Base-by-base conservation (phyloP, 2,329 filamentous ascomycete genomes). In the Verticillium albo-atrum region DNA sequence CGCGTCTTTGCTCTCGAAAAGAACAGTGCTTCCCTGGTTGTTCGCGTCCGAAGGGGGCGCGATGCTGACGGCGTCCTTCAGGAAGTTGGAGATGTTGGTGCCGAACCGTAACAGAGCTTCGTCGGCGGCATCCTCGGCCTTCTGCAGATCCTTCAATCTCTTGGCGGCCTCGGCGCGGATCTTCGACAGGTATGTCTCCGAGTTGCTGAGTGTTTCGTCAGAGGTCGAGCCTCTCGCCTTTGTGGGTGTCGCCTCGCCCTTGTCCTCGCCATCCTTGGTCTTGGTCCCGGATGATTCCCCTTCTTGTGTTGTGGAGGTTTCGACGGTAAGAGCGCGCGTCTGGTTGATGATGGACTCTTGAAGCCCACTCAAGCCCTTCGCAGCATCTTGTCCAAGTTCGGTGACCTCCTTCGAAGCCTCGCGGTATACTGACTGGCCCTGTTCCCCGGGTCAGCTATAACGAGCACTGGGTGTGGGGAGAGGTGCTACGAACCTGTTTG, bases 1-100 rank as follows among this genome's bases (percentile, higher is more conserved):
- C 5, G 90, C 87, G 74, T 97, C 94, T 72, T 94, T 96, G 70
- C 91, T 96, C 77, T 98, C 95, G 68, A 98, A 99, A 4, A 97
- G 80, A 32, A 97, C 86, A 55, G 89, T 80, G 65, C 72, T 80
- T n/a, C 79, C 78, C 65, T 84, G 73, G 53, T 75, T 73, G 54
- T 76, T 73, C 20, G 75, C 78, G 1, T 78, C 80, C 4, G 80
- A 78, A 0, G 91, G 92, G 0, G 93, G 90, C 17, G 91, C 88
- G 67, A 99, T 91, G 57, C 85, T 92, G 59, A 99, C 90, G 56
- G 95, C 95, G 65, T 99, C 94, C 57, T 89, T 86, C 63, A 99
- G 79, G 76, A 96, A 98, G 74, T 94, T 90, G 37, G 91, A 85
- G 55, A 99, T 87, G 68, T 95, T 97, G 60, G 87, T 87, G 25